phyloP scores from a whole-genome alignment of 2,329 filamentous ascomycete species.

The Pleomassaria siparia region DNA sequence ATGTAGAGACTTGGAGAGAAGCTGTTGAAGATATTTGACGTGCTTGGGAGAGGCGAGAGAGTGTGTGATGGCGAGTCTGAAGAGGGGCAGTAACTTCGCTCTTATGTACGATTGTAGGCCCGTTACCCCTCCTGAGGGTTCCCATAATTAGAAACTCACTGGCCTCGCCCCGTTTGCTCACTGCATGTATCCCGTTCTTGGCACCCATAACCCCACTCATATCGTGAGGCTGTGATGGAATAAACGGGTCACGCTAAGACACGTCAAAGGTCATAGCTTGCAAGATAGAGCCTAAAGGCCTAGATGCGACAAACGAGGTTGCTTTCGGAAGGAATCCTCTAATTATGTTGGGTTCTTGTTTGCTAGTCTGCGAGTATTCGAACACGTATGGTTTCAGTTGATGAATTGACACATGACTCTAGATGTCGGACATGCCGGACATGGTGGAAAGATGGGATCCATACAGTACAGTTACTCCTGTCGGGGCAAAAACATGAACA shows the following conservation, averaged over 20 bases:
- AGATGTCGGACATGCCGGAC: too few relatives aligned
- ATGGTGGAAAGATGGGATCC: too few relatives aligned
- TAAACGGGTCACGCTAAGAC: too few relatives aligned
- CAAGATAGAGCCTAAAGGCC: background rate
- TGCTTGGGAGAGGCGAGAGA: background rate
- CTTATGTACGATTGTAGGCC: background rate
- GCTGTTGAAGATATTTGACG: background rate
- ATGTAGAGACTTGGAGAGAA: conserved; percentile 5
- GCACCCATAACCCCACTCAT: background rate
- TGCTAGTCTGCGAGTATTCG: too few relatives aligned
- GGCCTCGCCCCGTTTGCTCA: background rate
- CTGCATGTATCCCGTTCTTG: background rate
- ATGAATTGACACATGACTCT: background rate
- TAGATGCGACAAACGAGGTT: background rate
- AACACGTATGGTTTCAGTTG: background rate
- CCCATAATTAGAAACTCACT: background rate
- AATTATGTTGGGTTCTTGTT: too few relatives aligned
- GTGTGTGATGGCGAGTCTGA: background rate
- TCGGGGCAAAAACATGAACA: too few relatives aligned
- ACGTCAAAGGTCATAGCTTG: background rate
- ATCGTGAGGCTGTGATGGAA: background rate
- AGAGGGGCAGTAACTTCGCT: background rate
- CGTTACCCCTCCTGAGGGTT: background rate
- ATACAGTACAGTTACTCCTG: too few relatives aligned
- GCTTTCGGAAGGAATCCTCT: too few relatives aligned